A percentile compares a stretch with the other conserved stretches of the same genome.
Conservation (phyloP, 2,329 filamentous ascomycete genomes). For the Plectosphaerella plurivora region DNA sequence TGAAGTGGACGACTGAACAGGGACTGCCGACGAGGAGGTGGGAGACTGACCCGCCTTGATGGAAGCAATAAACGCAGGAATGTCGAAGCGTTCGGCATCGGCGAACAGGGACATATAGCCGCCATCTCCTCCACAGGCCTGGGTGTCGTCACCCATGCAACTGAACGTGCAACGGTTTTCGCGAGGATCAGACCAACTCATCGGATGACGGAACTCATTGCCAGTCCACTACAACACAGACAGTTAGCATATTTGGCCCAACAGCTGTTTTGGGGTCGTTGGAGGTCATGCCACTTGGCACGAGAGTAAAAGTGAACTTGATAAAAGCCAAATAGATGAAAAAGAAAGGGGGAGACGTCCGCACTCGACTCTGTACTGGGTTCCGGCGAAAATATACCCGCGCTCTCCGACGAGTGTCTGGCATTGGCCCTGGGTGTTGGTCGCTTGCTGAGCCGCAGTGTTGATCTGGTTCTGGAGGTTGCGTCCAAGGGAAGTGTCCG, state of each 20-base stretch:
- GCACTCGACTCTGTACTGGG: no score
- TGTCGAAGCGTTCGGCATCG: constrained; percentile 18
- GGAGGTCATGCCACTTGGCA: no score
- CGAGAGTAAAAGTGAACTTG: no score
- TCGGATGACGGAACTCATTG: constrained; percentile 13
- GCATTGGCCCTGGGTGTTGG: constrained; percentile 29
- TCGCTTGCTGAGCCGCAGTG: constrained; percentile 13
- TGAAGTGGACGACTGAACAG: constrained; percentile 20
- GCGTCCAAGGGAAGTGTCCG: constrained; percentile 26
- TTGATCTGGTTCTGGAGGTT: constrained; percentile 23
- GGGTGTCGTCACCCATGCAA: constrained; percentile 18
- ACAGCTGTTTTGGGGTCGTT: no score
- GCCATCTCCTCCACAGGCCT: constrained; percentile 25
- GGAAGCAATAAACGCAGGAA: constrained; percentile 11
- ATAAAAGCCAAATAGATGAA: no score
- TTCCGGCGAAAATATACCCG: no score
- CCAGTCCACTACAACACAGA: no score
- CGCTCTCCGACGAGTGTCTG: constrained; percentile 20
- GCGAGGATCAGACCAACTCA: constrained; percentile 17
- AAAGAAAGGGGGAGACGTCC: no score
- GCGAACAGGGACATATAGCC: constrained; percentile 24
- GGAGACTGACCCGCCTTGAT: constrained; percentile 3
- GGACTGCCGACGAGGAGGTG: constrained; percentile 23
- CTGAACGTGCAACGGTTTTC: constrained; percentile 5
- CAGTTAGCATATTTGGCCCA: no score